Percentiles rank a stretch among this genome's conserved stretches.
Evolutionary conservation across 106 monocot species (phyloP).

Genomic region (Posidonia australis): DNA sequence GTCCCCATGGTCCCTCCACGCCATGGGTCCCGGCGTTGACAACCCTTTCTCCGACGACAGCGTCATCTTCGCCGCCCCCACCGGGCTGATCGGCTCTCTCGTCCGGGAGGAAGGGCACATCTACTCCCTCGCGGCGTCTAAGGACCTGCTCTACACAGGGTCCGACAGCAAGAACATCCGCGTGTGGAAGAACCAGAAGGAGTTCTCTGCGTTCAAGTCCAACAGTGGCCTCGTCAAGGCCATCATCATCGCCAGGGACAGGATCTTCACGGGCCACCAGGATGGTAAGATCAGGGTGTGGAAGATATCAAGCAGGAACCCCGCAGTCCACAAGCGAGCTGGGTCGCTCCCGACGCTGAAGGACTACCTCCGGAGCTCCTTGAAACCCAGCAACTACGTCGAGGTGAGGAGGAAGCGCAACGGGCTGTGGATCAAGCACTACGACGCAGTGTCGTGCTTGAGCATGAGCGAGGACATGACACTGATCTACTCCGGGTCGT

Average conservation of each 20-base stretch:
- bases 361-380: slow-evolving; percentile 37
- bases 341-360: slow-evolving; percentile 33
- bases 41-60: slow-evolving; percentile 17
- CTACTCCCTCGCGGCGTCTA: slow-evolving; percentile 41
- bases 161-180: slow-evolving; percentile 69
- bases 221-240: slow-evolving; percentile 54
- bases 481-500: slow-evolving; percentile 59
- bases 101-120: slow-evolving; percentile 66
- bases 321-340: slow-evolving; percentile 16
- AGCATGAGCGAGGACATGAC: slow-evolving; percentile 31
- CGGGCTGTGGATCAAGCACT: slow-evolving; percentile 38
- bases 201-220: slow-evolving; percentile 42
- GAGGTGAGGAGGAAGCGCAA: slow-evolving; percentile 27
- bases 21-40: neutral
- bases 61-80: neutral
- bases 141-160: slow-evolving; percentile 58
- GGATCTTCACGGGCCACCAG: slow-evolving; percentile 61
- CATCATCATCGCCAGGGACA: slow-evolving; percentile 43
- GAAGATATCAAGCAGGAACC: slow-evolving; percentile 24
- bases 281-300: slow-evolving; percentile 56
- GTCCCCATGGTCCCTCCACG: slow-evolving; percentile 32
- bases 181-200: slow-evolving; percentile 40
- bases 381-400: slow-evolving; percentile 51
- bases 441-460: slow-evolving; percentile 48
- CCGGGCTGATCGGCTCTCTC: slow-evolving; percentile 35